A percentile compares a stretch with the other conserved stretches of the same genome.
Conservation (phyloP, 495 filamentous ascomycete species). For the Penicillium crystallinum region DNA sequence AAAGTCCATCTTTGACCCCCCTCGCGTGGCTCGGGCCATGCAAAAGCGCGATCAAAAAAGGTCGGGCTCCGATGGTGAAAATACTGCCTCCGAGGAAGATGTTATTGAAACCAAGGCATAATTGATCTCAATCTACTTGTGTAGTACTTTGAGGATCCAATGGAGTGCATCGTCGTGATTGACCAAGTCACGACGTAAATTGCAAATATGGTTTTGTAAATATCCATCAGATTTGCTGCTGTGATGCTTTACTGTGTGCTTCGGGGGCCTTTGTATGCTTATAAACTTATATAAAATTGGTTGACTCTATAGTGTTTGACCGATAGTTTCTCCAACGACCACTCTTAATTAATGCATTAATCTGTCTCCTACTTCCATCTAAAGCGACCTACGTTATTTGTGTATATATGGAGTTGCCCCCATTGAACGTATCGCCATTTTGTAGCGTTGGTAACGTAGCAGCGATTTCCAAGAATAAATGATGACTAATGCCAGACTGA, state of each 20-base stretch:
- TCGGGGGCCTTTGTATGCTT: background rate
- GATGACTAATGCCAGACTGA: too few relatives aligned
- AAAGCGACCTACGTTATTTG: too few relatives aligned
- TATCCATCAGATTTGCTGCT: background rate
- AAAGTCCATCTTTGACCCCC: conserved; percentile 26
- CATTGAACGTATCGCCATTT: too few relatives aligned
- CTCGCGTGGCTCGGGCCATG: conserved; percentile 25
- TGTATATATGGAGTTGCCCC: too few relatives aligned
- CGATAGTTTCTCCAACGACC: too few relatives aligned
- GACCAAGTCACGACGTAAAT: background rate
- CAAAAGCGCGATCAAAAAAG: conserved; percentile 2
- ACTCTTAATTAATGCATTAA: too few relatives aligned
- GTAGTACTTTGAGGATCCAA: background rate
- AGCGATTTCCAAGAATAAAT: too few relatives aligned
- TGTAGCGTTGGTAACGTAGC: too few relatives aligned
- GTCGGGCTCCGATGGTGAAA: background rate
- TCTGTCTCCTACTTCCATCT: too few relatives aligned
- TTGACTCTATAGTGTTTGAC: too few relatives aligned
- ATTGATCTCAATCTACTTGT: background rate
- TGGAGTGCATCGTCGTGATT: background rate
- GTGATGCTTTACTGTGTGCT: background rate
- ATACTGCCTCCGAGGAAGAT: background rate
- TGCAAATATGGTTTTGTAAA: background rate
- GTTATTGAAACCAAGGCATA: conserved; percentile 1
- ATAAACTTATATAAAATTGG: background rate